These are phyloP conservation scores for Cenchrus purpureus DNA, from an alignment of 176 grass and related monocot genomes.

Conservation along the genomic window DNA sequence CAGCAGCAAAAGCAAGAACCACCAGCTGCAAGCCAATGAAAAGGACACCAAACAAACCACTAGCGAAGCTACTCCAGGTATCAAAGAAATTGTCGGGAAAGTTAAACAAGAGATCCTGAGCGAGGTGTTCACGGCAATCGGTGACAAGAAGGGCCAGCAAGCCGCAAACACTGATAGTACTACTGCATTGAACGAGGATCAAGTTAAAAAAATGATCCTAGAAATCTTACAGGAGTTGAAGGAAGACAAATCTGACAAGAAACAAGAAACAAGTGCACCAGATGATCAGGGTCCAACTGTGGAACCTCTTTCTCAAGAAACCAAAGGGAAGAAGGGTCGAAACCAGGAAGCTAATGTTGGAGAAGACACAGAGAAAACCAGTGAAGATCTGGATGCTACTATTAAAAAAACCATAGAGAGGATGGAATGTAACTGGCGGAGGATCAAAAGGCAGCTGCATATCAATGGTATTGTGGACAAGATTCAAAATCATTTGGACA, in stretches of 20 bases:
- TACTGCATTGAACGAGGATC: not conserved
- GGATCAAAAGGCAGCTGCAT: not conserved
- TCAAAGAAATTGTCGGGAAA: not conserved
- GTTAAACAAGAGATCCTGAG: slow-evolving; percentile 4
- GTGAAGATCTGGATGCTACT: too few relatives aligned
- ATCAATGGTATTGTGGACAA: not conserved
- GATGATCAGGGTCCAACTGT: not conserved
- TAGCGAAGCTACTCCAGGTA: not conserved
- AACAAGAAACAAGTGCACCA: not conserved
- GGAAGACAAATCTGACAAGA: not conserved
- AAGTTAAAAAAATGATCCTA: slow-evolving; percentile 7
- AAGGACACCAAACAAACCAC: not conserved
- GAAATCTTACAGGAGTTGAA: not conserved
- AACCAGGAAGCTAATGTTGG: too few relatives aligned
- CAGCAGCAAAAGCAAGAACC: not conserved
- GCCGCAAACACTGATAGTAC: not conserved
- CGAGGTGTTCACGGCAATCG: not conserved
- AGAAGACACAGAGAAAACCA: too few relatives aligned
- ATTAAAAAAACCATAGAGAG: not conserved
- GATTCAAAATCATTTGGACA: not conserved
- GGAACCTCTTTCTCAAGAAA: too few relatives aligned
- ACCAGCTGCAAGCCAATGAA: not conserved
- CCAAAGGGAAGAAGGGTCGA: too few relatives aligned
- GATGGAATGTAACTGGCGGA: rapidly evolving
- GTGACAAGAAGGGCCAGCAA: not conserved